phyloP scores from a whole-genome alignment of 257 asterid species.

The Fraxinus pennsylvanica region DNA sequence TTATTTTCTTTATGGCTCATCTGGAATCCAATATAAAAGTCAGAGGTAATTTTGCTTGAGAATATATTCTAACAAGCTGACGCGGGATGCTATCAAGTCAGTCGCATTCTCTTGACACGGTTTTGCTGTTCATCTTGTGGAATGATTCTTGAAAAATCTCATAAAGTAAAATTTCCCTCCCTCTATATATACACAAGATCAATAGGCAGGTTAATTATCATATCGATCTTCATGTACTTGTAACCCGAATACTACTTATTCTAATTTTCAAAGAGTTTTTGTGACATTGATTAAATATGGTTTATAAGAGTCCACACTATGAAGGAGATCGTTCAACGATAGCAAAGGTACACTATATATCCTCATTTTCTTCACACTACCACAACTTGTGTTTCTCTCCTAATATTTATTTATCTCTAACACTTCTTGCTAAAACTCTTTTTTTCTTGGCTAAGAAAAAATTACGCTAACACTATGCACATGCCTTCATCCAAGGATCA shows the following conservation, averaged over 20 bases:
- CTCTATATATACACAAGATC: not conserved
- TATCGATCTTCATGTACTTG: not conserved
- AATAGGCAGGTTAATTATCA: not conserved
- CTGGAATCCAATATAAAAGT: too few species aligned
- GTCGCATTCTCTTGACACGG: not conserved
- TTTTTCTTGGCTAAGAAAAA: not conserved
- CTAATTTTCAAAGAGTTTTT: not conserved
- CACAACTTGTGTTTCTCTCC: too few species aligned
- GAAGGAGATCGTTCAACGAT: conserved; percentile 22
- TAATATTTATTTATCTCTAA: too few species aligned
- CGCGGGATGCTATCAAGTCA: too few species aligned
- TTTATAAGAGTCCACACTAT: conserved; percentile 38
- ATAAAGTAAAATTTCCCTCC: not conserved
- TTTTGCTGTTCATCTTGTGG: not conserved
- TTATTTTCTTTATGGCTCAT: too few species aligned
- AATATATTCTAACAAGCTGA: too few species aligned
- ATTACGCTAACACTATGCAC: not conserved
- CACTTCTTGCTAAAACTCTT: not conserved
- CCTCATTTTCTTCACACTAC: too few species aligned
- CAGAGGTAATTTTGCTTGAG: too few species aligned
- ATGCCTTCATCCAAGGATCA: not conserved
- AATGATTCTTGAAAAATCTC: too few species aligned
- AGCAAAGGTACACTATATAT: conserved; percentile 17
- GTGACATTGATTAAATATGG: conserved; percentile 25
- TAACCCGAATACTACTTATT: not conserved